Evolutionary conservation across 345 rosid genomes (phyloP).

Genomic region (Linum trigynum): DNA sequence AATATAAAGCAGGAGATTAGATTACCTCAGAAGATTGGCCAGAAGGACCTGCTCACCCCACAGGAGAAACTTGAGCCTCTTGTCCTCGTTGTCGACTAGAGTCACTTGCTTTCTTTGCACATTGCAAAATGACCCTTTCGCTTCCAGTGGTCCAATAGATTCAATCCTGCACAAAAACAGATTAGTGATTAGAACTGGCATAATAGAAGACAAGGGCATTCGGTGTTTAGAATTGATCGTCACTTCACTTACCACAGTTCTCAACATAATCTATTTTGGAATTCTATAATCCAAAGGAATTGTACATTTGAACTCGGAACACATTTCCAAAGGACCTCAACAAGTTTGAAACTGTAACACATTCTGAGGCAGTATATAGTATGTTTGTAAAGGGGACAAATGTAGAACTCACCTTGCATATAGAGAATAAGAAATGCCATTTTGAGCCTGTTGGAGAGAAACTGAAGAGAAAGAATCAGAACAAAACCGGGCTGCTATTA

Average conservation of each 20-base stretch:
- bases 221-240: neutral
- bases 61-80: constrained; percentile 52
- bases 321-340: neutral
- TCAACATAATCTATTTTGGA: neutral
- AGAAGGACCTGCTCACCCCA: constrained; percentile 87
- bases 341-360: neutral
- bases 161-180: constrained; percentile 52
- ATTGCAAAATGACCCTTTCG: constrained; percentile 39
- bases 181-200: neutral
- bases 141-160: constrained; percentile 64
- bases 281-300: neutral
- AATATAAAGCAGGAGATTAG: constrained; percentile 25
- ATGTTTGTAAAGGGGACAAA: neutral
- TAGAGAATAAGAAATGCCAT: constrained; percentile 61
- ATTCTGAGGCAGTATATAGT: neutral
- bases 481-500: constrained; percentile 76
- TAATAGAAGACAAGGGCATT: neutral
- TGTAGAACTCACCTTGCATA: constrained; percentile 55
- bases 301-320: neutral
- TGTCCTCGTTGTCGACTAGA: constrained; percentile 65
- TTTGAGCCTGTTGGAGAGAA: constrained; percentile 46
- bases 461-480: constrained; percentile 78
- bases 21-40: constrained; percentile 81
- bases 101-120: constrained; percentile 52
- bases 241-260: neutral